Evolutionary conservation across 148 eudicot genomes (phyloP), one percentile per base, ranked within the genome.

Genomic region (Rheum nobile): DNA sequence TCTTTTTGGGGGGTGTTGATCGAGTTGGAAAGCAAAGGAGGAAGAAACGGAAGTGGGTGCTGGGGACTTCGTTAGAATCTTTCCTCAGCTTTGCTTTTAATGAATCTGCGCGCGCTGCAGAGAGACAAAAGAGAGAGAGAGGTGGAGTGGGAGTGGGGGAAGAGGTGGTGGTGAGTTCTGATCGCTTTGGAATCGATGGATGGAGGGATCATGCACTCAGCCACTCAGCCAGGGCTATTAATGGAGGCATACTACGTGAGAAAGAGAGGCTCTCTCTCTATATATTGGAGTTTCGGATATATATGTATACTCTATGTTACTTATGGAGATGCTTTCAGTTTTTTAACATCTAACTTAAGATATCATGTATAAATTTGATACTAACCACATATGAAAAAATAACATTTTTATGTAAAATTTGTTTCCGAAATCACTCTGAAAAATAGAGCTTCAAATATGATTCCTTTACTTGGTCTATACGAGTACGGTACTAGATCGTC

Each of bases 51-150:
- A 61, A 74, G 72, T 67, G 76, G 78, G 71, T 79, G 82, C 74
- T 63, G 69, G 77, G 76, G 41, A 81, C 80, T 74, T 75, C 70
- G 75, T 67, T 88, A 80, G 85, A 82, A 79, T 83, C 63, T 74
- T 72, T 76, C 74, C 74, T 82, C 6, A 0, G 17, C 13, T 0
- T 6, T 14, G 8, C 4, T 8, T 43, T 8, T 10, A 43, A 11
- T 14, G 14, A 7, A 42, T 11, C 46, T 11, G 11, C 47, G 16
- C 16, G 16, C 47, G 3, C 1, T 9, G 17, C 39, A 63, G 69
- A 63, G 39, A 65, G 70, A 80, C 72, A 79, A 67, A 74, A 75
- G 77, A 48, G 39, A 74, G 68, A 70, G 78, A 80, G 76, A 75
- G 70, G 83, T 76, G 68, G 74, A 39, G 55, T 24, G 59, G 50